Conservation (phyloP, 108 stramenopile species). For the Nitzschia sp. region DNA sequence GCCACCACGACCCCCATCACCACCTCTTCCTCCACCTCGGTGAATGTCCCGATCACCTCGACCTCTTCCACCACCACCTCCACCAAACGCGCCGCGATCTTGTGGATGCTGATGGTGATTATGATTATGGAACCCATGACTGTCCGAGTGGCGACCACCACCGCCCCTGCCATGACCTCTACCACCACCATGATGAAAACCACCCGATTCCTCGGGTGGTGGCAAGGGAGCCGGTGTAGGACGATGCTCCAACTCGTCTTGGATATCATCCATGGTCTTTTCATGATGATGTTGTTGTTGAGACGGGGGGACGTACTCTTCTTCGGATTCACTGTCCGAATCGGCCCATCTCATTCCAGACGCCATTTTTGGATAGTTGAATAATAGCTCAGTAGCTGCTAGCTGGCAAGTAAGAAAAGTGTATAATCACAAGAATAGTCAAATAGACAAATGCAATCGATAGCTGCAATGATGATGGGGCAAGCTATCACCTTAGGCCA, state of each 20-base stretch:
- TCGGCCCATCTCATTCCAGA: constrained; percentile 43
- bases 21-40: constrained; percentile 20
- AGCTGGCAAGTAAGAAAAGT: too few relatives aligned
- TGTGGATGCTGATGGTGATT: constrained; percentile 7
- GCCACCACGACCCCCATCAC: constrained; percentile 19
- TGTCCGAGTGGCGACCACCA: neutral
- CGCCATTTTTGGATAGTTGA: neutral
- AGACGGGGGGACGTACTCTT: constrained; percentile 20
- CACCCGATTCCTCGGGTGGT: neutral
- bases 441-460: too few relatives aligned
- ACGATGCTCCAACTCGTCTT: neutral
- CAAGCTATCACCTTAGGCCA: too few relatives aligned
- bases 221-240: neutral
- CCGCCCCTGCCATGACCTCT: neutral
- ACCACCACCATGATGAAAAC: neutral
- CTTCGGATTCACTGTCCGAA: constrained; percentile 34
- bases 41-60: too few relatives aligned
- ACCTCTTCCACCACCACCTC: constrained; percentile 3
- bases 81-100: neutral
- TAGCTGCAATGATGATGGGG: too few relatives aligned
- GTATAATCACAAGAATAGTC: too few relatives aligned
- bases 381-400: too few relatives aligned
- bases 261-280: neutral
- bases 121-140: constrained; percentile 7
- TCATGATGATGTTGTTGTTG: neutral